phyloP scores from a whole-genome alignment of 2,329 filamentous ascomycete genomes.

The Rhynchosporium agropyri region DNA sequence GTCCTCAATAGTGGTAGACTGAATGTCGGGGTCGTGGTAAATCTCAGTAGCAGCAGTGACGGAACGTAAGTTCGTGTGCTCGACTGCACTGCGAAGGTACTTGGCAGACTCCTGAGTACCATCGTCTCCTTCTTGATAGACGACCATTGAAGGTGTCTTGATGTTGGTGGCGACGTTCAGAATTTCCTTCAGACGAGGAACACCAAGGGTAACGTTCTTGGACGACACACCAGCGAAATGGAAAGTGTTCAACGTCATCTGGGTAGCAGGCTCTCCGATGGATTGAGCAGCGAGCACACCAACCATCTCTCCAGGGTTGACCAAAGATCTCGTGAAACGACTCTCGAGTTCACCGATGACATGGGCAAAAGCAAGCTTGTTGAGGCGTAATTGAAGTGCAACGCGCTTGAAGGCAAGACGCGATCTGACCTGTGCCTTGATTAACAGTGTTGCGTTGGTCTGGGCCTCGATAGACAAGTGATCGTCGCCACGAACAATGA shows the following conservation, averaged over 20 bases:
- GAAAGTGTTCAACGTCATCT: constrained; percentile 99
- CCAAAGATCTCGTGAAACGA: constrained; percentile 81
- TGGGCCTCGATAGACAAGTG: constrained; percentile 84
- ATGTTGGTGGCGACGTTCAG: constrained; percentile 97
- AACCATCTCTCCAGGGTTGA: constrained; percentile 97
- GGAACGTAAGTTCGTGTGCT: constrained; percentile 90
- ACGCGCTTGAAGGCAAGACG: constrained; percentile 91
- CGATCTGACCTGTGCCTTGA: constrained; percentile 90
- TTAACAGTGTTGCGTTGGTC: constrained; percentile 81
- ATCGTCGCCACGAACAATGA: constrained; percentile 86
- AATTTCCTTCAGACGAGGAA: constrained; percentile 99
- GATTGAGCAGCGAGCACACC: constrained; percentile 97
- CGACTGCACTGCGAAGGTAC: constrained; percentile 81
- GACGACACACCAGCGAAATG: constrained; percentile 99
- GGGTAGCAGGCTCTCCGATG: constrained; percentile 96
- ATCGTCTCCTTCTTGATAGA: constrained; percentile 71
- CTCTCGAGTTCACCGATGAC: constrained; percentile 88
- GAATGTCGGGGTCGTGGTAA: constrained; percentile 93
- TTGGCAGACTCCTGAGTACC: constrained; percentile 80
- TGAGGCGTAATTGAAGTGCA: constrained; percentile 81
- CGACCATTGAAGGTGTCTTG: constrained; percentile 97
- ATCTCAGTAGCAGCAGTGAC: constrained; percentile 93
- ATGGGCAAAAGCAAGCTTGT: constrained; percentile 90
- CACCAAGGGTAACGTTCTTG: constrained; percentile 99
- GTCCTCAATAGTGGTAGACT: constrained; percentile 80